phyloP scores from a whole-genome alignment of 148 eudicot genomes.

The Rhododendron ovatum region DNA sequence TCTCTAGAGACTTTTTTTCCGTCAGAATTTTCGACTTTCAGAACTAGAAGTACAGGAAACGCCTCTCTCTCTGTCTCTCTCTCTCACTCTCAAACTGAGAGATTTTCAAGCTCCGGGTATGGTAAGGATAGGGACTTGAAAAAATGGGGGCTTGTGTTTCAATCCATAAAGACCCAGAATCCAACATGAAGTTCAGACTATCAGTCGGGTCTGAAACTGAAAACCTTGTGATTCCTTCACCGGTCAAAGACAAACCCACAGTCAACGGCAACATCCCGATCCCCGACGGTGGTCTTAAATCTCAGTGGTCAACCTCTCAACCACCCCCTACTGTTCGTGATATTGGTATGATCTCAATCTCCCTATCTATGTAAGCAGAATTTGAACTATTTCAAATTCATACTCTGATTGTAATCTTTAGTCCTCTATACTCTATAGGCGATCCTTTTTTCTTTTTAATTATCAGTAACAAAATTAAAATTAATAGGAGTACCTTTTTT shows the following conservation, averaged over 20 bases:
- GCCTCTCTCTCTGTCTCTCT: not conserved
- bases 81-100: not conserved
- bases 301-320: slow-evolving; percentile 15
- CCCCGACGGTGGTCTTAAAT: slow-evolving; percentile 7
- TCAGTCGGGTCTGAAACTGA: slow-evolving; percentile 15
- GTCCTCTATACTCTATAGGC: not conserved
- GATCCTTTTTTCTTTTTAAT: not conserved
- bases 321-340: slow-evolving; percentile 6
- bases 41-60: too few relatives aligned
- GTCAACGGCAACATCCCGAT: slow-evolving; percentile 7
- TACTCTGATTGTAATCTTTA: not conserved
- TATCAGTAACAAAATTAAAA: not conserved
- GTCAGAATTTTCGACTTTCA: too few relatives aligned
- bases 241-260: slow-evolving; percentile 13
- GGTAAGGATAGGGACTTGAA: not conserved
- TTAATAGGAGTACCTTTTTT: not conserved
- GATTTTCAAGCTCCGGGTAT: not conserved
- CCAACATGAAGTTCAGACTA: slow-evolving; percentile 16
- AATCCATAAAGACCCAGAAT: slow-evolving; percentile 13
- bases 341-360: slow-evolving; percentile 20
- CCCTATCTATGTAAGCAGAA: not conserved
- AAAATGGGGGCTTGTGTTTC: slow-evolving; percentile 38
- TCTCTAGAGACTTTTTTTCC: too few relatives aligned
- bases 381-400: not conserved
- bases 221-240: slow-evolving; percentile 17